Evolutionary conservation across 306 rosid species (phyloP), one percentile per base, ranked within the genome.

Genomic region (Quercus dentata): DNA sequence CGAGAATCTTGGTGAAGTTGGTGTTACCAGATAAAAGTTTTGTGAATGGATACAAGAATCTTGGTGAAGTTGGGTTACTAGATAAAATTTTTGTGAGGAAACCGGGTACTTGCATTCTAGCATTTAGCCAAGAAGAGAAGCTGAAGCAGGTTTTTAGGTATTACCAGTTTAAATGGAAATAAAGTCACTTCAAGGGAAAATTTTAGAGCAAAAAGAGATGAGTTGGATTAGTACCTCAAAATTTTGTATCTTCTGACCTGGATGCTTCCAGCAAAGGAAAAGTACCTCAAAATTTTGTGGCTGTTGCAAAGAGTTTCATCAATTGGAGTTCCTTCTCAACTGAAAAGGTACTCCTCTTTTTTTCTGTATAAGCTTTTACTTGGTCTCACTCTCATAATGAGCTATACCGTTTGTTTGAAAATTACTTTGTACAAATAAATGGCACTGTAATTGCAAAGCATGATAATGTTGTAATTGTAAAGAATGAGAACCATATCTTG

Each of bases 1-100:
- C 67, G 7, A 71, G 71, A n/a, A 14, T 61, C 25, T 31, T 71
- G 64, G 64, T 79, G 5, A 6, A 12, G 76, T 70, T 59, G 76
- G 51, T 11, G 76, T 63, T 18, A 63, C 31, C 27, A 23, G 67
- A 59, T 59, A 25, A 11, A 59, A 30, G 19, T 20, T 14, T 30
- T 21, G 67, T 72, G 57, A 35, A 31, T 35, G 68, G 67, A 20
- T 21, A 78, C 68, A 28, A 71, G 71, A 20, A 13, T 61, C 19
- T 31, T 71, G 63, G 64, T 79, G 5, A 6, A 12, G 76, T 70
- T 58, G 76, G 49, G 71, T 63, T 18, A 63, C 17, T 13, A 23
- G 65, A 59, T 59, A 23, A 59, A 23, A 15, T 28, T 21, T 17
- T 31, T 23, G 68, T 21, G 68, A 25, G 27, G 33, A 46, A 46